Base-by-base conservation (phyloP, 2,329 filamentous ascomycete genomes). In the Cordyceps militaris region DNA sequence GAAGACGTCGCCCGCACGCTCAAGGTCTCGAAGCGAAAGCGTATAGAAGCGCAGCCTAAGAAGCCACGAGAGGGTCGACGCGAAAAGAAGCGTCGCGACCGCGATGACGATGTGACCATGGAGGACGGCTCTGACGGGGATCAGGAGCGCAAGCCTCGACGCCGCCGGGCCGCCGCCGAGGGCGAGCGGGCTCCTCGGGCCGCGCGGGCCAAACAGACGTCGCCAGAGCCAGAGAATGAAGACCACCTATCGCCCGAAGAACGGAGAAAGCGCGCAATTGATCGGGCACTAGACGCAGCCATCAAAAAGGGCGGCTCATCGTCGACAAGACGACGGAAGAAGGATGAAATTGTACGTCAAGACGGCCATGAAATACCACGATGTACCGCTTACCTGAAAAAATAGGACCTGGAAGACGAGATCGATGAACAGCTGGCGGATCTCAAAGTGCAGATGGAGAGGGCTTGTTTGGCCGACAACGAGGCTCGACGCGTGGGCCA, bases 371-470 rank as follows among this genome's bases (percentile, higher is more conserved):
- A 19, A 2, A 34, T n/a, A n/a, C n/a, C n/a, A n/a, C n/a, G n/a
- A 63, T 32, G 62, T 49, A 49, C 54, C 24, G 40, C 66, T 70
- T 63, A 70, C 63, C 30, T 61, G 11, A 16, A 8, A 4, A 32
- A 23, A 23, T 65, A 93, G 88, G 93, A 97, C 63, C 80, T 97
- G 48, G 92, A 97, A 70, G 87, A 91, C 66, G 87, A 89, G 74
- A 89, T 93, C 63, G 94, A 97, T 69, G 88, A 91, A 46, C 87
- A 95, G 67, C 91, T 99, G 62, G 90, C 90, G 58, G 81, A 87
- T 50, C 87, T 99, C 70, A 94, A 94, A 67, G 81, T 89, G 56
- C 85, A 86, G 58, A 99, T 99, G 92, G 91, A 94, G 64, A 81
- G 85, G 63, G 94, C 94, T 16, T 96, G 93, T 60, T 84, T 92